Evolutionary conservation across 768 basidiomycete genomes (phyloP), one percentile per base, ranked within the genome.

Genomic region (Boletus barrowsii): DNA sequence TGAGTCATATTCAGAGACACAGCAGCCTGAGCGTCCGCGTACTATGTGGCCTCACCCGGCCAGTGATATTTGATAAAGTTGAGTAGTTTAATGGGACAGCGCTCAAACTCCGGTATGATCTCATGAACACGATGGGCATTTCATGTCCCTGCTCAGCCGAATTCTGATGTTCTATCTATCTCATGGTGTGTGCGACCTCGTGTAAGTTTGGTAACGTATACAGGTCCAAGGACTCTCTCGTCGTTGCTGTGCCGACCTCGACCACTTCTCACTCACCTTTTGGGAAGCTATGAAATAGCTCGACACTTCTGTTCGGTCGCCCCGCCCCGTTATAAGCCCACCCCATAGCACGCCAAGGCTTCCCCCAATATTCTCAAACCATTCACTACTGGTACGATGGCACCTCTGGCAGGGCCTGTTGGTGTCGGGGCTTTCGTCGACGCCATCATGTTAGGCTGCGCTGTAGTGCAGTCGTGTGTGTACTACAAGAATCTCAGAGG

Each of bases 341-440:
- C 53, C 37, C n/a, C 14, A 3, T 11, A 20, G 36, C 29, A 30
- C 47, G 4, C 13, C 18, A 18, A 6, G 15, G 26, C 10, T 26
- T 46, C 43, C 17, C 42, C 40, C 32, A 39, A 33, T 30, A 8
- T 37, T 49, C 47, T 57, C 40, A 1, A 26, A 2, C 42, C 39
- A 1, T 40, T 55, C 47, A 42, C 49, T 49, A 42, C 29, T 39
- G 18, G 44, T 42, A 56, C 18, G 18, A 56, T 61, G 62, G 65
- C 22, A 42, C 62, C 60, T 62, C 62, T 67, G 56, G 64, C 58
- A 49, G 66, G 68, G 45, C 66, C 65, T 7, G 51, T 69, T 18
- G 49, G 54, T 33, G 24, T 67, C 29, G 62, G 65, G 32, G 48
- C 58, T 10, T 50, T 69, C 35, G 33, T 65, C 44, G 58, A 59